Percentiles rank a stretch among this genome's conserved stretches.
These are phyloP conservation scores for Colletotrichum falcatum DNA, from an alignment of 2,329 filamentous ascomycete genomes.

Conservation along the genomic window DNA sequence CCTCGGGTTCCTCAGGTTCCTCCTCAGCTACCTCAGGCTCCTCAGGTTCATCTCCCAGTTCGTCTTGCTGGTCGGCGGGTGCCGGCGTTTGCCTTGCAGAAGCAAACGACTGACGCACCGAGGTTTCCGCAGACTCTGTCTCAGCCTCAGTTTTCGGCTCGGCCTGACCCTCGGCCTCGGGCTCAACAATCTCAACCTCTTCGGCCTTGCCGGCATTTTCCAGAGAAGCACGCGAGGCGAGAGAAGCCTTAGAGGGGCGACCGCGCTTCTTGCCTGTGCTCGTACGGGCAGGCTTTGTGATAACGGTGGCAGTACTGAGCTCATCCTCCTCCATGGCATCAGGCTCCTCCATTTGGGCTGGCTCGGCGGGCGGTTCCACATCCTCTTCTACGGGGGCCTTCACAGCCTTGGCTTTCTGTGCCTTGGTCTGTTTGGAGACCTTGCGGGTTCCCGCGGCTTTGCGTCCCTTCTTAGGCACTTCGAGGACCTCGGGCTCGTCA, in stretches of 20 bases:
- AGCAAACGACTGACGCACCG: slow-evolving; percentile 28
- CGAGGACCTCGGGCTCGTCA: slow-evolving; percentile 51
- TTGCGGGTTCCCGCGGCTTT: slow-evolving; percentile 63
- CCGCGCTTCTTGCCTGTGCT: slow-evolving; percentile 49
- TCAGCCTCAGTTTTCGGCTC: slow-evolving; percentile 11
- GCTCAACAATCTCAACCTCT: slow-evolving; percentile 15
- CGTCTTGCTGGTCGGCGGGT: slow-evolving; percentile 9
- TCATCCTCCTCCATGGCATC: slow-evolving; percentile 50
- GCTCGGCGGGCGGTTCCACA: slow-evolving; percentile 41
- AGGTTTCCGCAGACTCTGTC: slow-evolving; percentile 38
- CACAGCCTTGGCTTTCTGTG: slow-evolving; percentile 57
- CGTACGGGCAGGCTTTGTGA: slow-evolving; percentile 45
- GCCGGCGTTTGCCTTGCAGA: slow-evolving; percentile 40
- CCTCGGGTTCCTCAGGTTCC: slow-evolving; percentile 15
- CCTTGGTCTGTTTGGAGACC: slow-evolving; percentile 63
- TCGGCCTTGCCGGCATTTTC: slow-evolving; percentile 20
- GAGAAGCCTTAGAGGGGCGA: slow-evolving; percentile 48
- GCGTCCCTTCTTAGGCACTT: slow-evolving; percentile 66
- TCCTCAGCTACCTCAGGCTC: too few relatives aligned
- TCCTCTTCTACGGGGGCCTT: slow-evolving; percentile 40
- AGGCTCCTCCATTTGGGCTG: slow-evolving; percentile 32
- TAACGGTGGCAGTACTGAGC: slow-evolving; percentile 57
- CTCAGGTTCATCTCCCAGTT: slow-evolving; percentile 5
- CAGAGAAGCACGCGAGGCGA: slow-evolving; percentile 45
- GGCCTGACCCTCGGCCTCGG: background rate